Evolutionary conservation across 192 early-diverging fungal species (phyloP), one percentile per base, ranked within the genome.

Genomic region (Entrophospora sp.): DNA sequence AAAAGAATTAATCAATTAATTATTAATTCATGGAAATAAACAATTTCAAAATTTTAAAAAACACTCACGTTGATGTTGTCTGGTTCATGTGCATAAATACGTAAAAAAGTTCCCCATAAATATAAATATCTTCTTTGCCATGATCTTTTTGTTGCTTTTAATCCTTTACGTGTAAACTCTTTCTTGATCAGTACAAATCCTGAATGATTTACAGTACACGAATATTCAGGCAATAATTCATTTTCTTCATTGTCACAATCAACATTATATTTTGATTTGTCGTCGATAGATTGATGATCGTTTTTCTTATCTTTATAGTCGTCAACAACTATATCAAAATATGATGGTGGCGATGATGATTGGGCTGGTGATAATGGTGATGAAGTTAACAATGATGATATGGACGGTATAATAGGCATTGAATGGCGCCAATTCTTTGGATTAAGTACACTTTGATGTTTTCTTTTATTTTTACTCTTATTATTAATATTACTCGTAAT

Each of bases 111-210:
- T 48, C 70, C 74, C 65, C 69, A 69, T 12, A 75, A 38, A n/a
- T 57, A 27, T 12, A 75, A 20, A 61, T 71, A 75, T 10, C 65
- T 20, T 46, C 69, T 69, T 66, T 62, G 72, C 76, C 76, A 77
- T 36, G 70, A 70, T 66, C 76, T 34, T 43, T 67, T 35, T 12
- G 55, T 66, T 13, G 76, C 31, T 55, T 42, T 61, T 4, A 61
- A 20, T 1, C 34, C 57, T 18, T 61, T 62, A 28, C 31, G 24
- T 14, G 59, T 48, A 18, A 64, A 48, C 66, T 77, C 76, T 36
- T 66, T 53, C 34, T 77, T 77, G n/a, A 75, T 56, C 3, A 36
- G 10, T 7, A 66, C 25, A 55, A 64, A 77, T 5, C 64, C 68
- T 28, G 44, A 52, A 20, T 70, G 61, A 20, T 67, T 38, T 13